phyloP scores from a whole-genome alignment of 345 rosid species.

The Hibiscus trionum region DNA sequence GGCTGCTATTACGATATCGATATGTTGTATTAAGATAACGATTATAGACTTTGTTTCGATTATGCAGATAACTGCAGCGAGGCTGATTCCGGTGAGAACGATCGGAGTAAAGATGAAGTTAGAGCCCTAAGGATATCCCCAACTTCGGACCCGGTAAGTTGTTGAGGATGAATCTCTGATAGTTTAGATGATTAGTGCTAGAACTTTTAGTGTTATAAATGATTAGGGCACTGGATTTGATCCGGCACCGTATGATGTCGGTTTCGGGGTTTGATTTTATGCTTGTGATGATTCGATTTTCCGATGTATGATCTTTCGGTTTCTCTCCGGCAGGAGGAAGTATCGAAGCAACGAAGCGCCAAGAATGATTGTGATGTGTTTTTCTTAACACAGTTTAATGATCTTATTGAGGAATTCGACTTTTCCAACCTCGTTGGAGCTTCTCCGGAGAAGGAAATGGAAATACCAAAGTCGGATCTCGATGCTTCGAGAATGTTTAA shows the following conservation, averaged over 20 bases:
- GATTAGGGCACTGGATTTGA: neutral
- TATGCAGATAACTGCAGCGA: conserved; percentile 26
- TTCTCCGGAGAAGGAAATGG: conserved; percentile 27
- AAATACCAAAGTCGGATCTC: conserved; percentile 26
- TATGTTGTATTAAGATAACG: neutral
- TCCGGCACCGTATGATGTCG: neutral
- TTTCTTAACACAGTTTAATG: conserved; percentile 52
- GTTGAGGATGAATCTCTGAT: neutral
- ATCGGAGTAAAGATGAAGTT: neutral
- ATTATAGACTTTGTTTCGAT: neutral
- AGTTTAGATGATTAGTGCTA: no score
- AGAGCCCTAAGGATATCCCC: neutral
- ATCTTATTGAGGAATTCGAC: conserved; percentile 39
- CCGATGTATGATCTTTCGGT: neutral
- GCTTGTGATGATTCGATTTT: neutral
- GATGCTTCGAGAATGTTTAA: conserved; percentile 33
- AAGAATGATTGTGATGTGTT: conserved; percentile 25
- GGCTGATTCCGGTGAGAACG: conserved; percentile 14
- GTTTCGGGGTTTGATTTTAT: neutral
- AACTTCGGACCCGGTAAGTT: conserved; percentile 31
- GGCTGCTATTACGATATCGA: neutral
- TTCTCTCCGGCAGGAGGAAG: conserved; percentile 27
- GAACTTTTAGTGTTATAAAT: no score
- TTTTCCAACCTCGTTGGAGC: conserved; percentile 13
- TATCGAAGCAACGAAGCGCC: neutral